Evolutionary conservation across 768 basidiomycete species (phyloP).

Genomic region (Pholiota conissans): DNA sequence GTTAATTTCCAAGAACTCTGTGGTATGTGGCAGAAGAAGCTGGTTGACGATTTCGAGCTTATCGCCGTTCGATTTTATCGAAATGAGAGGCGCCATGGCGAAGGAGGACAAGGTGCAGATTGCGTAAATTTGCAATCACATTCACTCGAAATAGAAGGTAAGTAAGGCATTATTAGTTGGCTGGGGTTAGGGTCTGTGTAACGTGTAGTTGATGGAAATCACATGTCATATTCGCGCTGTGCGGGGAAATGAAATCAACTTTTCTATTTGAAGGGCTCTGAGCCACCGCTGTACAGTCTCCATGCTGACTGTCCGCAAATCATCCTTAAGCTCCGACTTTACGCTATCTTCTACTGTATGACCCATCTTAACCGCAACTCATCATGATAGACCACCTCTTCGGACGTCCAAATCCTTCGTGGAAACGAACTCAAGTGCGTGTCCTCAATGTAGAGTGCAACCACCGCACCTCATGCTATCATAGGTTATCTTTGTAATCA

Average conservation of each 20-base stretch:
- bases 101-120: slow-evolving; percentile 7
- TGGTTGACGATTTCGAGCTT: slow-evolving; percentile 88
- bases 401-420: slow-evolving; percentile 85
- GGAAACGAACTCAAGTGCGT: slow-evolving; percentile 82
- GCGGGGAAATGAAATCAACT: neutral
- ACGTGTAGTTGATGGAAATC: slow-evolving; percentile 9
- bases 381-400: slow-evolving; percentile 92
- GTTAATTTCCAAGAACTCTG: slow-evolving; percentile 64
- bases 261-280: neutral
- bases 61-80: slow-evolving; percentile 39
- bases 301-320: slow-evolving; percentile 10
- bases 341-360: slow-evolving; percentile 9
- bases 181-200: slow-evolving; percentile 24
- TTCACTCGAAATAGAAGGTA: neutral
- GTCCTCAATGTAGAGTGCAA: neutral
- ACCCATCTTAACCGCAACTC: slow-evolving; percentile 11
- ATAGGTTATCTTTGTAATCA: slow-evolving; percentile 85
- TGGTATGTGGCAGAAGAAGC: slow-evolving; percentile 77
- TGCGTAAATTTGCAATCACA: slow-evolving; percentile 9
- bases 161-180: neutral
- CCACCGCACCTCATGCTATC: slow-evolving; percentile 3
- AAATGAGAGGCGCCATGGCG: slow-evolving; percentile 35
- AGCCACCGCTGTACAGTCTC: neutral
- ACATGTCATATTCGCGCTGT: slow-evolving; percentile 15
- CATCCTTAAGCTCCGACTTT: slow-evolving; percentile 15